These are phyloP conservation scores for Anethum foeniculum DNA, from an alignment of 140 eudicot species.

Conservation along the genomic window DNA sequence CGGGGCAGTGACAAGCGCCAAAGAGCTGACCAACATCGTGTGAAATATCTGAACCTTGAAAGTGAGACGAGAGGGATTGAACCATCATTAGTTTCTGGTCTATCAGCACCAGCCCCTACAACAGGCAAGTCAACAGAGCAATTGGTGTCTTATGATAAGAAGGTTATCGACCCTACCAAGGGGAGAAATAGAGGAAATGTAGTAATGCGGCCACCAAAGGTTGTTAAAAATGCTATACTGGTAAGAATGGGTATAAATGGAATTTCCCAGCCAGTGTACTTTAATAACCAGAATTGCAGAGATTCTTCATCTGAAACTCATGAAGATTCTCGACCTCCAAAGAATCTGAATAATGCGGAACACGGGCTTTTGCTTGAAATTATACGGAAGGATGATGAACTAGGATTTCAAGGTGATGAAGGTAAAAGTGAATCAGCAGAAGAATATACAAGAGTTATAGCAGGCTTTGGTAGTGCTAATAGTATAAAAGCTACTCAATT, in stretches of 20 bases:
- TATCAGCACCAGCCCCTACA: neutral
- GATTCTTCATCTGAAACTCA: neutral
- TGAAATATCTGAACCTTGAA: neutral
- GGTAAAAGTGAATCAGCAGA: neutral
- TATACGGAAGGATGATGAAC: neutral
- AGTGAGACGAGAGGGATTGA: neutral
- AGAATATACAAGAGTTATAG: neutral
- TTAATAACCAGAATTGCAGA: neutral
- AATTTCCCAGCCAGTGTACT: neutral
- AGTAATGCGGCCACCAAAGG: constrained; percentile 7
- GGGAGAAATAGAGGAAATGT: neutral
- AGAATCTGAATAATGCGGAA: neutral
- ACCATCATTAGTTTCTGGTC: neutral
- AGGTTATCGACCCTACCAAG: neutral
- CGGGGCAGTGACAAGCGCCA: neutral
- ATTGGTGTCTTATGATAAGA: neutral
- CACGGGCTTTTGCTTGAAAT: neutral
- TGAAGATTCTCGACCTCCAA: neutral
- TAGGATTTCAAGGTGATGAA: neutral
- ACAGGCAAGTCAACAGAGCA: neutral
- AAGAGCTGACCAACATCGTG: neutral
- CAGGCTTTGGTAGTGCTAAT: neutral
- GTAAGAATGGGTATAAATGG: neutral
- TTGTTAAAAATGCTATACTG: neutral
- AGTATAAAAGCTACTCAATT: neutral